These are phyloP conservation scores for Angomonas desouzai DNA, from an alignment of 208 protist species.

Conservation along the genomic window DNA sequence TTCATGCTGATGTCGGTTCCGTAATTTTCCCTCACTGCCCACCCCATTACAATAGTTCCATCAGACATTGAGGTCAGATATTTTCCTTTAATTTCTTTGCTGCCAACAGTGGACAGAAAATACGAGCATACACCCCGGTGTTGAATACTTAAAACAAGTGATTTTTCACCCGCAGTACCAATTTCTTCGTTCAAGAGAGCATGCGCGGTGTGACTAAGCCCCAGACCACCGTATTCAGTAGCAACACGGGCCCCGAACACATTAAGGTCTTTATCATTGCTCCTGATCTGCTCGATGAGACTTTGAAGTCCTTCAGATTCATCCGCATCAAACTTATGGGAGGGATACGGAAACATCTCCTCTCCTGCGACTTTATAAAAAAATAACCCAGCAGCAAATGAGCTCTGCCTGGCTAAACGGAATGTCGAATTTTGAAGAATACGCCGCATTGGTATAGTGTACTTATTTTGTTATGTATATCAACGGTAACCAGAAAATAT, in stretches of 20 bases:
- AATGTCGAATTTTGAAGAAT: constrained; percentile 17
- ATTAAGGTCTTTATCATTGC: constrained; percentile 52
- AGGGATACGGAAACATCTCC: constrained; percentile 81
- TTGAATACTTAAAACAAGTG: constrained; percentile 48
- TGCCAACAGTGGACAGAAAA: constrained; percentile 59
- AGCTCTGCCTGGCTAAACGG: constrained; percentile 38
- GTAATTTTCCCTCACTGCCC: constrained; percentile 63
- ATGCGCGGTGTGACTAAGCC: constrained; percentile 72
- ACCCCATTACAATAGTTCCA: constrained; percentile 68
- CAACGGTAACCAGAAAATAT: no score
- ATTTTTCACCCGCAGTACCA: constrained; percentile 43
- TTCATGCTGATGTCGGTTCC: constrained; percentile 87
- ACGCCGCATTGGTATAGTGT: constrained; percentile 33
- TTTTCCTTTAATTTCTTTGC: constrained; percentile 75
- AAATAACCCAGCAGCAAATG: constrained; percentile 81
- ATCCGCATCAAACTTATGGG: constrained; percentile 62
- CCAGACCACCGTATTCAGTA: constrained; percentile 79
- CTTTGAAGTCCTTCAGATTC: constrained; percentile 75
- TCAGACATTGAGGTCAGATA: constrained; percentile 88
- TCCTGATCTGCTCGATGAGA: constrained; percentile 71
- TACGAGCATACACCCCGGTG: constrained; percentile 64
- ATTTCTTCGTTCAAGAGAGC: constrained; percentile 78
- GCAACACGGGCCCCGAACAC: constrained; percentile 67
- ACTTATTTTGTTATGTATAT: no score
- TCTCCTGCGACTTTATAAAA: constrained; percentile 64